Evolutionary conservation across 345 rosid genomes (phyloP), one percentile per base, ranked within the genome.

Genomic region (Heritiera fomes): DNA sequence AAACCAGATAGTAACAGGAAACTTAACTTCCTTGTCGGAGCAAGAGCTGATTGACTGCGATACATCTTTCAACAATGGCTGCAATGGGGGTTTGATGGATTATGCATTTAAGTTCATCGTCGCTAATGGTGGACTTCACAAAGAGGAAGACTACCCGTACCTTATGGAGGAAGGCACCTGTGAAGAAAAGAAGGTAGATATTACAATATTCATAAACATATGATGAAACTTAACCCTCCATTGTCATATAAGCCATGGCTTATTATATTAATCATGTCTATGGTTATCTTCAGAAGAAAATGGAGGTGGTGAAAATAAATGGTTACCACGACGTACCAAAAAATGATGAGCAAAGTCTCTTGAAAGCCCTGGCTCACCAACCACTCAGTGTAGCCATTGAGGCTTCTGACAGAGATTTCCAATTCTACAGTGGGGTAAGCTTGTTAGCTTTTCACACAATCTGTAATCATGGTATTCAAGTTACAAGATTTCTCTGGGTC

Each of bases 81-180:
- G 90, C 83, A 87, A 88, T 32, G 90, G 92, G 2, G 92, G 92
- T 58, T 83, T 88, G 28, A 88, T 88, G 92, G 92, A 91, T 67
- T 85, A 86, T 55, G 91, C 90, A 3, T 89, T 89, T 28, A 41
- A 76, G 34, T 91, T 80, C 80, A 85, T 89, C 43, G 71, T 82
- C 72, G 64, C 79, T 34, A 88, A 73, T 59, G 90, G 91, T 9
- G 92, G 91, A 23, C 87, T 91, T 64, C 92, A 82, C 82, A 88
- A 74, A 71, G 94, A 91, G 71, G 89, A 81, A 2, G 92, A 89
- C 83, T 91, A 91, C 64, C 92, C 94, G 18, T 91, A 91, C 76
- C 80, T 87, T 61, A 89, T 87, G 91, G 92, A 89, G 17, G 92
- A 89, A 80, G 88, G 91, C 73, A 89, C 88, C 67, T 88, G 94